These are phyloP conservation scores for Lentinula novae-zelandiae DNA, from an alignment of 1,284 basidiomycete species.

Conservation along the genomic window DNA sequence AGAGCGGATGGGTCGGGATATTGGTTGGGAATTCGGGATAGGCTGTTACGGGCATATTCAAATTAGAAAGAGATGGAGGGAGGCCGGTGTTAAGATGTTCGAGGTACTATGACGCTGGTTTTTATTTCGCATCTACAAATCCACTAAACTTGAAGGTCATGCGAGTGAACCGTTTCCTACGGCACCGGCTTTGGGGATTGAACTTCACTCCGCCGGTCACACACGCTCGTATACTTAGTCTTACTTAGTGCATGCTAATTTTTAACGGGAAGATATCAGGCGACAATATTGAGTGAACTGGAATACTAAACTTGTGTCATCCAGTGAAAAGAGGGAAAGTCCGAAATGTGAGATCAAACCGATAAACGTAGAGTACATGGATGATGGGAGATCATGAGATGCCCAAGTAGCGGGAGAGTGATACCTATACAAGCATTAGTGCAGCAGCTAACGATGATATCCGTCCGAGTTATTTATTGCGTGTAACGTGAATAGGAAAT, in stretches of 20 bases:
- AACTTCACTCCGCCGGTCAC: neutral
- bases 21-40: constrained; percentile 31
- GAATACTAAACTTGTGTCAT: neutral
- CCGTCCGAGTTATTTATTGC: too few species aligned
- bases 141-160: neutral
- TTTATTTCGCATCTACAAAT: neutral
- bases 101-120: neutral
- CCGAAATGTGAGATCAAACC: neutral
- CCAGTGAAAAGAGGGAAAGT: neutral
- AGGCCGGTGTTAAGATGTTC: neutral
- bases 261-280: neutral
- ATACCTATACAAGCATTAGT: too few species aligned
- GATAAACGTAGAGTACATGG: too few species aligned
- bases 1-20: constrained; percentile 32
- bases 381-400: too few species aligned
- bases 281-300: neutral
- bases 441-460: too few species aligned
- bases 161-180: neutral
- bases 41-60: constrained; percentile 13
- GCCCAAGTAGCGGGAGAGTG: too few species aligned
- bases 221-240: neutral
- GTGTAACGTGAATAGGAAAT: too few species aligned
- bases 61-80: neutral
- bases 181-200: neutral
- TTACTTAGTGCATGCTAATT: neutral